Conservation (phyloP, 768 basidiomycete genomes). For the Auricularia auricula-judae region DNA sequence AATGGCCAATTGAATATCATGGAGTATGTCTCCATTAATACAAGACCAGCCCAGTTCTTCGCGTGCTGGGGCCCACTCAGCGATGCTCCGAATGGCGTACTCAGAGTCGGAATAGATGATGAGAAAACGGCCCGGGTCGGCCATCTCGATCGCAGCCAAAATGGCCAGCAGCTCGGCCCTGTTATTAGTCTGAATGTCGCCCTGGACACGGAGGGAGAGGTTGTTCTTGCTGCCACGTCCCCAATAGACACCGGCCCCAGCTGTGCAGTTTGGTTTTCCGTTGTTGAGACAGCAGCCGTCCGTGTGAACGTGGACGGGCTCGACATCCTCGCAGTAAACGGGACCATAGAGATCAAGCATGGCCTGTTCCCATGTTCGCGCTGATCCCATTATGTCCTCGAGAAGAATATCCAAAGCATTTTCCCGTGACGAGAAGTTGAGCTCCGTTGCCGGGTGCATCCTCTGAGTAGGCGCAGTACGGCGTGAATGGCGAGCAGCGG, state of each 20-base stretch:
- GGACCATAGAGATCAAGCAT: background rate
- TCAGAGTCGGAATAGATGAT: background rate
- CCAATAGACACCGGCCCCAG: background rate
- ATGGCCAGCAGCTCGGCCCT: background rate
- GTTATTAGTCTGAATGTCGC: background rate
- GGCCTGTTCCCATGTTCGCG: background rate
- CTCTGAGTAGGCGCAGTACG: background rate
- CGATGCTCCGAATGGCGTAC: background rate
- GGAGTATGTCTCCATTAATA: background rate
- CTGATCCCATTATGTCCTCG: background rate
- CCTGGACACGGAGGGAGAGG: background rate
- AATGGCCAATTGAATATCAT: background rate
- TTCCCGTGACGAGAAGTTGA: background rate
- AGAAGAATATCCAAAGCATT: background rate
- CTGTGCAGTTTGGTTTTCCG: background rate
- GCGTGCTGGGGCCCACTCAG: background rate
- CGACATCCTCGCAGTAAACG: background rate
- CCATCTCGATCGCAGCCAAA: background rate
- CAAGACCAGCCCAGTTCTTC: background rate
- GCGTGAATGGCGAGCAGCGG: background rate
- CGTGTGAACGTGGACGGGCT: background rate
- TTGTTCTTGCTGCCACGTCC: background rate
- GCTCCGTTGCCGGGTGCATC: background rate
- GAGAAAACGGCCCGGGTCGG: background rate
- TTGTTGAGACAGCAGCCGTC: background rate